Conservation (phyloP, 2,329 filamentous ascomycete species). For the Fusarium tupiense region DNA sequence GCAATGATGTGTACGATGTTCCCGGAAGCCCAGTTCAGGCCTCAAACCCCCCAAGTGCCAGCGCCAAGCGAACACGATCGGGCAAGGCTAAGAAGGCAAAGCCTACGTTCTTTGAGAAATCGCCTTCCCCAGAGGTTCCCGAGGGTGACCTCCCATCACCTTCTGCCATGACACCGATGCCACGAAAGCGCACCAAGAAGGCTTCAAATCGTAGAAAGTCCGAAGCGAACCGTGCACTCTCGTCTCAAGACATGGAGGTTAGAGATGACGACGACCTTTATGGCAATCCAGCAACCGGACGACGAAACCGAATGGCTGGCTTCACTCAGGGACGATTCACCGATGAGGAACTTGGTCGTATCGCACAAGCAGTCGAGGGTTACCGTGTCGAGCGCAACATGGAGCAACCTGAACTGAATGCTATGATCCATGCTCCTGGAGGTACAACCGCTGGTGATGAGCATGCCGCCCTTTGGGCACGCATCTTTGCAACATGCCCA, state of each 20-base stretch:
- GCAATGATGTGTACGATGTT: slow-evolving; percentile 40
- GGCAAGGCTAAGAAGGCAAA: slow-evolving; percentile 60
- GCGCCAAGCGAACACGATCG: slow-evolving; percentile 45
- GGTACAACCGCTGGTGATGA: slow-evolving; percentile 49
- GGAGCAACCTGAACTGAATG: slow-evolving; percentile 58
- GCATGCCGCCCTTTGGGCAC: slow-evolving; percentile 60
- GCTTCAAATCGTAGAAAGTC: slow-evolving; percentile 42
- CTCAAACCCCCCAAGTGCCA: slow-evolving; percentile 36
- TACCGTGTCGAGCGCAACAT: slow-evolving; percentile 57
- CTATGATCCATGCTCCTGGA: slow-evolving; percentile 51
- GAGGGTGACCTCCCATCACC: slow-evolving; percentile 47
- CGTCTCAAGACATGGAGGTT: slow-evolving; percentile 36
- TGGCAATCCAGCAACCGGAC: slow-evolving; percentile 14
- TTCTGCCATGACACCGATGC: slow-evolving; percentile 46
- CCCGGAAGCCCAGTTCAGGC: slow-evolving; percentile 36
- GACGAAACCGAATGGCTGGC: slow-evolving; percentile 41
- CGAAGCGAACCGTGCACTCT: slow-evolving; percentile 26
- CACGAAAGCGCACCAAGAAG: slow-evolving; percentile 44
- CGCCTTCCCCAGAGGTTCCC: slow-evolving; percentile 31
- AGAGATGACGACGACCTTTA: slow-evolving; percentile 33
- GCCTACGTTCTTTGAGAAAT: slow-evolving; percentile 55
- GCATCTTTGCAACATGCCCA: slow-evolving; percentile 59
- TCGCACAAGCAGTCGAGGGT: slow-evolving; percentile 54
- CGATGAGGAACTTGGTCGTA: slow-evolving; percentile 53
- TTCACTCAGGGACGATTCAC: slow-evolving; percentile 56